Conservation (phyloP, 73 alveolate genomes). For the Uronychia binucleata region DNA sequence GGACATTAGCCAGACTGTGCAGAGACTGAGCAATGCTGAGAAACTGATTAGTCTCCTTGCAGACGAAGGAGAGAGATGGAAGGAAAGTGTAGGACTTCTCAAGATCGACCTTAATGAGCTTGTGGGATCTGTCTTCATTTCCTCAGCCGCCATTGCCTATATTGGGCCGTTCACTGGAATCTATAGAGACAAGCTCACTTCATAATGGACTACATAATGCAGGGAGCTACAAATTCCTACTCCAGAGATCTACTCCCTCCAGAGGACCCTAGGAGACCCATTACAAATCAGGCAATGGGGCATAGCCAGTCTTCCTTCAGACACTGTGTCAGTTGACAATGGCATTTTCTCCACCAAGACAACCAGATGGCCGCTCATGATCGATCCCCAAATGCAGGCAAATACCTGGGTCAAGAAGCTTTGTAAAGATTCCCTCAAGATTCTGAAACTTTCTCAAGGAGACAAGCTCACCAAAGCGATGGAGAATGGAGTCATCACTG, state of each 20-base stretch:
- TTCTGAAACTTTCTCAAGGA: conserved; percentile 9
- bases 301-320: conserved; percentile 94
- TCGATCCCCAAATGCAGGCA: conserved; percentile 95
- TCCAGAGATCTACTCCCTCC: conserved; percentile 68
- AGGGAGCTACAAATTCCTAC: conserved; percentile 57
- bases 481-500: conserved; percentile 32
- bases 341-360: conserved; percentile 88
- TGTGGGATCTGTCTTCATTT: conserved; percentile 96
- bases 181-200: conserved; percentile 69
- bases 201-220: conserved; percentile 52
- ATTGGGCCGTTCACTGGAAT: conserved; percentile 99
- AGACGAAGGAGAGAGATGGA: conserved; percentile 98
- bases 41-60: conserved; percentile 83
- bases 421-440: conserved; percentile 62
- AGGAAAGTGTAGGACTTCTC: conserved; percentile 82
- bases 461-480: conserved; percentile 15
- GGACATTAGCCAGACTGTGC: conserved; percentile 79
- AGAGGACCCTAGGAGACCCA: conserved; percentile 89
- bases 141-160: conserved; percentile 97
- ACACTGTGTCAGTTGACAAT: conserved; percentile 95
- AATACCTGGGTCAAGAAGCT: conserved; percentile 94
- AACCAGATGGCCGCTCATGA: conserved; percentile 92
- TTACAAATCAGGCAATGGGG: conserved; percentile 98
- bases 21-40: conserved; percentile 93
- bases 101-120: conserved; percentile 75